Evolutionary conservation across 768 basidiomycete genomes (phyloP), one percentile per base, ranked within the genome.

Genomic region (Pholiota molesta): DNA sequence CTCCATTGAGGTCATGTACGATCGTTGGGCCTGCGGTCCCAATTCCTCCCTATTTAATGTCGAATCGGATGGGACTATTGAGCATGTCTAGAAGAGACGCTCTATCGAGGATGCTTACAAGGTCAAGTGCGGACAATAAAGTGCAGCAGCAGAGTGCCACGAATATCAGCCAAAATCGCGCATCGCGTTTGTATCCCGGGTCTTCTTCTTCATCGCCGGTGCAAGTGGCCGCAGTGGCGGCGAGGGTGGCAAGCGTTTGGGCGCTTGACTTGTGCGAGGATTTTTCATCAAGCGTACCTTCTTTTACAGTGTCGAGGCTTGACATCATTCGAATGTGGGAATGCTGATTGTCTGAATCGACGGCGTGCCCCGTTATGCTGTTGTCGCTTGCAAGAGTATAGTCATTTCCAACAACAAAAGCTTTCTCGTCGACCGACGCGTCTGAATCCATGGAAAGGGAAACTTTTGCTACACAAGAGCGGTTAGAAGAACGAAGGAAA

Each of bases 11-110:
- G 8, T 74, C 73, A 33, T 72, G 61, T 7, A 75, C 72, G 39
- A 83, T 82, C 7, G 78, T 78, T 0, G 81, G 81, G 1, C 80
- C 73, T 5, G 79, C 80, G 0, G 77, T 82, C 8, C 61, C 60
- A 76, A 58, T 58, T n/a, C 57, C 57, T 21, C 57, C 57, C 57
- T 58, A 26, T 19, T 39, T 5, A 31, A 3, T 37, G 35, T 37
- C 10, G 35, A 37, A 37, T 37, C 3, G 11, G 35, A 59, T 28
- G 21, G 19, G 8, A n/a, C n/a, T 49, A 40, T 19, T 45, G 14
- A 53, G 8, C 7, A 14, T 14, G n/a, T 14, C 47, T 5, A 31
- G 31, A 17, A 42, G 8, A 28, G 26, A 31, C 17, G 11, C 11
- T 47, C n/a, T n/a, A n/a, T n/a, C n/a, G 8, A 45, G 39, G 29